Percentiles rank a stretch among this genome's conserved stretches.
Evolutionary conservation across 139 green algal genomes (phyloP).

Genomic region (Bryopsis sp.): DNA sequence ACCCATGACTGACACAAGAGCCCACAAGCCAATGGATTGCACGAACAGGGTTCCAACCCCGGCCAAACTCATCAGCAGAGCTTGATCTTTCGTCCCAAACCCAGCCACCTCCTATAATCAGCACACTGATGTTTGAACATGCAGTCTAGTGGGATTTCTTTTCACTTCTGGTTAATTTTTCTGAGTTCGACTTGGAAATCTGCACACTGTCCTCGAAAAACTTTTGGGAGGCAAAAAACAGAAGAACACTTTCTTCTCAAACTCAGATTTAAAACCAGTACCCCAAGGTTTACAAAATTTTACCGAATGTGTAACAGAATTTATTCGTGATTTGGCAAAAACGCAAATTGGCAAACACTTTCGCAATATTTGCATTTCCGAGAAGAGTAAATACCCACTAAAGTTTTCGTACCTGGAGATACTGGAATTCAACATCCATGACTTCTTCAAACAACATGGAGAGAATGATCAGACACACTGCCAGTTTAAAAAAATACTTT

Average conservation of each 20-base stretch:
- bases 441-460: too few species aligned
- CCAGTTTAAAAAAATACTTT: too few species aligned
- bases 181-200: too few species aligned
- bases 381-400: too few species aligned
- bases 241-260: conserved; percentile 45
- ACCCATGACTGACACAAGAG: not conserved
- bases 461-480: too few species aligned
- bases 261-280: conserved; percentile 37
- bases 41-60: not conserved
- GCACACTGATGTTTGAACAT: too few species aligned
- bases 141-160: too few species aligned
- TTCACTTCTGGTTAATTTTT: too few species aligned
- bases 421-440: not conserved
- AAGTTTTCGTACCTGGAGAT: too few species aligned
- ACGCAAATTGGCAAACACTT: conserved; percentile 47
- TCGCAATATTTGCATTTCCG: too few species aligned
- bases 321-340: conserved; percentile 47
- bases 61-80: not conserved
- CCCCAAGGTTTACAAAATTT: conserved; percentile 49
- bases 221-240: too few species aligned
- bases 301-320: conserved; percentile 50
- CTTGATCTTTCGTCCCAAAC: not conserved
- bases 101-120: not conserved
- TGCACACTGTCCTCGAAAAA: too few species aligned
- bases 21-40: not conserved